Evolutionary conservation across 352 stramenopile species (phyloP).

Genomic region (Blastocystis sp.): DNA sequence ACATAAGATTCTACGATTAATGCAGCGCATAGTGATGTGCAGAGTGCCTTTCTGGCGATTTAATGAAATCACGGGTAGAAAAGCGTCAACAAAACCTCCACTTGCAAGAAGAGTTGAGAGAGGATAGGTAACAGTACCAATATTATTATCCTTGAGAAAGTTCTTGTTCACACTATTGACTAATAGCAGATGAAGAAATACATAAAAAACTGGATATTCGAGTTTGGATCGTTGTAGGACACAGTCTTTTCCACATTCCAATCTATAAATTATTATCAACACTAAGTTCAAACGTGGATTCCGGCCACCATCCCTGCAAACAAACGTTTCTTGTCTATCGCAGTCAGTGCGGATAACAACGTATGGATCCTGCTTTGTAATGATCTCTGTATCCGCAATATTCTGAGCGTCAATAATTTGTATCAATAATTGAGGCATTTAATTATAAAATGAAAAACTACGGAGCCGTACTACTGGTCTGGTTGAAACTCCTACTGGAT

Average conservation of each 20-base stretch:
- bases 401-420: no score
- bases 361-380: conserved; percentile 32
- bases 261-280: background rate
- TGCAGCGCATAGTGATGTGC: no score
- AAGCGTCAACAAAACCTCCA: background rate
- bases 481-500: no score
- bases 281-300: background rate
- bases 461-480: no score
- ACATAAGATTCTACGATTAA: no score
- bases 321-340: background rate
- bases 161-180: conserved; percentile 30
- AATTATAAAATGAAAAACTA: no score
- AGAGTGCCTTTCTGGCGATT: no score
- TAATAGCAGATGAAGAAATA: background rate
- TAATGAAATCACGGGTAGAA: no score
- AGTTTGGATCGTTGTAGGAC: background rate
- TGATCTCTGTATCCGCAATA: background rate
- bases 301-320: background rate
- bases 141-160: background rate
- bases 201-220: background rate
- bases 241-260: background rate
- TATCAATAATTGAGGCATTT: no score
- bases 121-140: background rate
- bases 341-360: background rate
- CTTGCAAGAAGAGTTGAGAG: background rate